A percentile compares a stretch with the other conserved stretches of the same genome.
phyloP scores from a whole-genome alignment of 202 grass and related monocot species.

The Brachypodium distachyon region DNA sequence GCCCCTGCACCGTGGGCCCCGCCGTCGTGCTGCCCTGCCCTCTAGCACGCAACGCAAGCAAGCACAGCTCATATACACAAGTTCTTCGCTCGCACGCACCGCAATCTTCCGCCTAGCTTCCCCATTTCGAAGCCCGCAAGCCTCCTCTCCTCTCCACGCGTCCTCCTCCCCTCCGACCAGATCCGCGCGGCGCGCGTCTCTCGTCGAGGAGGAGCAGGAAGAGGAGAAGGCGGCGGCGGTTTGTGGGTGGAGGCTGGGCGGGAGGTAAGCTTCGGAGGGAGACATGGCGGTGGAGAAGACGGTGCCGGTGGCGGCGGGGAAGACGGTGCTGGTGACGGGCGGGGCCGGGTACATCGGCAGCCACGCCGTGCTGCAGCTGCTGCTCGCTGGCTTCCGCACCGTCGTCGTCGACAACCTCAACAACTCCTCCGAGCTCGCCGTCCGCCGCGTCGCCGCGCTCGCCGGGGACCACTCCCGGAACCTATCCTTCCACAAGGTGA shows the following conservation, averaged over 20 bases:
- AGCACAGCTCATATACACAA: neutral
- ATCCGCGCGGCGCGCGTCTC: conserved; percentile 33
- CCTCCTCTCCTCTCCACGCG: neutral
- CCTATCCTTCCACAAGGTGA: conserved; percentile 68
- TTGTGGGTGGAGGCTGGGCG: neutral
- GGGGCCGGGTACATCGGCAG: conserved; percentile 79
- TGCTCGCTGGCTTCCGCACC: conserved; percentile 49
- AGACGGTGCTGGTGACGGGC: conserved; percentile 59
- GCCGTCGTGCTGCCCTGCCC: neutral
- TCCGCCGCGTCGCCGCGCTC: conserved; percentile 48
- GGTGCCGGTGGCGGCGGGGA: neutral
- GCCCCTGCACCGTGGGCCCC: conserved; percentile 6
- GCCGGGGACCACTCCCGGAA: conserved; percentile 43
- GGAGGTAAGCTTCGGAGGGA: neutral
- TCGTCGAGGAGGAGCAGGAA: conserved; percentile 6
- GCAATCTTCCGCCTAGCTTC: neutral
- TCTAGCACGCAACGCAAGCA: neutral
- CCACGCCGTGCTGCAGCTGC: conserved; percentile 76
- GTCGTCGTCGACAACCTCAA: conserved; percentile 63
- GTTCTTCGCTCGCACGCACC: neutral
- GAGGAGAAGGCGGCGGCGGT: neutral
- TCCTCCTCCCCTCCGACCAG: neutral
- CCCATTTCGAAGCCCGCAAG: conserved; percentile 12
- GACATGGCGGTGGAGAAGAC: conserved; percentile 39
- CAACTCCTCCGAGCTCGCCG: conserved; percentile 59